Percentiles rank a stretch among this genome's conserved stretches.
Conservation (phyloP, 345 rosid genomes). For the Arabidopsis thaliana region TAIR10.1 NC_003074.8:9232001-9232500, state of each 20-base stretch:
- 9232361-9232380: neutral
- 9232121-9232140: constrained; percentile 19
- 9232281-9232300: constrained; percentile 17
- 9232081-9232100: fast-evolving
- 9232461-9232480: neutral
- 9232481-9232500: neutral
- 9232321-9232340: neutral
- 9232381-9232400: neutral
- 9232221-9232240: constrained; percentile 15
- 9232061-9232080: neutral
- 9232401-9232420: neutral
- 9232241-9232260: neutral
- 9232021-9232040: neutral
- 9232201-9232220: neutral
- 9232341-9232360: constrained; percentile 5
- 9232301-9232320: neutral
- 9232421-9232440: neutral
- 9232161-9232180: too few relatives aligned
- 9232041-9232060: neutral
- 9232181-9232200: constrained; percentile 4
- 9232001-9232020: neutral
- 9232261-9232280: neutral
- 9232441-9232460: neutral
- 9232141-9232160: neutral
- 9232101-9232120: neutral